Conservation (phyloP, 768 basidiomycete species). For the Podaxis sp. region DNA sequence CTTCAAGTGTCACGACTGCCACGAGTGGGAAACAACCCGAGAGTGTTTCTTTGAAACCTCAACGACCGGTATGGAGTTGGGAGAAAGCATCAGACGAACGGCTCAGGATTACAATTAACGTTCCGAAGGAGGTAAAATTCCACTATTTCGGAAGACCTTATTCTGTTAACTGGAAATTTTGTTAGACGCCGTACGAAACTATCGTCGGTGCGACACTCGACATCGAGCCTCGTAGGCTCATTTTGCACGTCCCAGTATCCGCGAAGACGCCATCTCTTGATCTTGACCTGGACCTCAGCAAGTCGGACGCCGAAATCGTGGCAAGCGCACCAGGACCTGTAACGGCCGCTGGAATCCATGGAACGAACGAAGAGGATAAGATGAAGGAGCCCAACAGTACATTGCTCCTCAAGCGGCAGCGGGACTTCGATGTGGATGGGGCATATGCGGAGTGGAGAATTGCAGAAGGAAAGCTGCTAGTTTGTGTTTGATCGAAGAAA, state of each 20-base stretch:
- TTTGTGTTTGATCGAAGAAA: constrained; percentile 34
- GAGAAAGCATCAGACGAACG: constrained; percentile 35
- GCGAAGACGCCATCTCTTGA: constrained; percentile 26
- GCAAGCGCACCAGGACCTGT: constrained; percentile 10
- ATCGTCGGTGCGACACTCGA: constrained; percentile 57
- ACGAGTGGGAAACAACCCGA: not conserved
- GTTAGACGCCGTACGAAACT: constrained; percentile 43
- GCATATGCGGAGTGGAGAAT: constrained; percentile 72
- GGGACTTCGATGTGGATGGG: constrained; percentile 58
- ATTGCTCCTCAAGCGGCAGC: constrained; percentile 55
- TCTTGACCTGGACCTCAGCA: constrained; percentile 59
- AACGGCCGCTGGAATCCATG: constrained; percentile 5
- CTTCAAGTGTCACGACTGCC: not conserved
- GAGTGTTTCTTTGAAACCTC: not conserved
- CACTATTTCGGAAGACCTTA: not conserved
- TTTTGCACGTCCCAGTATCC: constrained; percentile 46
- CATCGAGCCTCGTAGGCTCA: constrained; percentile 60
- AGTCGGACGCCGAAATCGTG: constrained; percentile 55
- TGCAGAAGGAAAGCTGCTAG: constrained; percentile 46
- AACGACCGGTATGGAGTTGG: constrained; percentile 50
- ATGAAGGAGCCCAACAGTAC: constrained; percentile 31
- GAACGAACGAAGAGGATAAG: constrained; percentile 16
- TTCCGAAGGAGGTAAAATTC: constrained; percentile 57
- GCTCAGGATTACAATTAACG: constrained; percentile 49
- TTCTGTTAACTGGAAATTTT: not conserved